Base-by-base conservation (phyloP, 768 basidiomycete genomes). In the Lanmaoa rubissima region DNA sequence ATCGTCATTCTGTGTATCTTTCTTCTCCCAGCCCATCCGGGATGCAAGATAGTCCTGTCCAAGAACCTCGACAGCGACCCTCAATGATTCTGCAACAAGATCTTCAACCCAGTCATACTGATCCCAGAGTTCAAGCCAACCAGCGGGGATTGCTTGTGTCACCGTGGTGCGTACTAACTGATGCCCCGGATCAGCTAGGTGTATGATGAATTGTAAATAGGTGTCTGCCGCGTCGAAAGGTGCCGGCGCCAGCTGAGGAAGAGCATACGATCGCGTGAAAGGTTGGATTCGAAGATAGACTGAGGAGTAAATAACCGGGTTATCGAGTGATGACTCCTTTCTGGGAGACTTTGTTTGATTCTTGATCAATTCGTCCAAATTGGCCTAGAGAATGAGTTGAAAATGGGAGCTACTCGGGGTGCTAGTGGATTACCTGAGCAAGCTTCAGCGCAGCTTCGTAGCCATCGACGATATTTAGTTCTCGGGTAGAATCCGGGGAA, bases 31-130 rank as follows among this genome's bases (percentile, higher is more conserved):
- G 2, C 92, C 86, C 93, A 94, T 94, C 55, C 93, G 77, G 35
- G 83, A 79, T 41, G 87, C 90, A 14, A 95, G 78, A 66, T 95
- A 95, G 66, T 96, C 92, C 73, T 98, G 94, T 2, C 94, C 94
- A 57, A 98, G 76, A 17, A 94, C 84, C 74, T 98, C 95, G 31
- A 96, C 84, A 9, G 88, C 91, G 14, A 92, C 77, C 54, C 92
- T 77, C 55, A 99, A 74, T 0, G 85, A 82, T 65, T 98, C 96
- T 5, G 94, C 95, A 58, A 98, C 82, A 39, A 90, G 71, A 67
- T 99, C 95, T 73, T 99, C 97, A 13, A 98, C 94, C 97, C 97
- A 96, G 43, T 91, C 88, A 69, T 93, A 90, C 61, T 87, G 80
- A 66, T 97, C 95, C 87, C 94, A 96, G 43, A 94, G 76, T 5